These are phyloP conservation scores for Tulasnella sp. DNA, from an alignment of 768 basidiomycete species.

Conservation along the genomic window DNA sequence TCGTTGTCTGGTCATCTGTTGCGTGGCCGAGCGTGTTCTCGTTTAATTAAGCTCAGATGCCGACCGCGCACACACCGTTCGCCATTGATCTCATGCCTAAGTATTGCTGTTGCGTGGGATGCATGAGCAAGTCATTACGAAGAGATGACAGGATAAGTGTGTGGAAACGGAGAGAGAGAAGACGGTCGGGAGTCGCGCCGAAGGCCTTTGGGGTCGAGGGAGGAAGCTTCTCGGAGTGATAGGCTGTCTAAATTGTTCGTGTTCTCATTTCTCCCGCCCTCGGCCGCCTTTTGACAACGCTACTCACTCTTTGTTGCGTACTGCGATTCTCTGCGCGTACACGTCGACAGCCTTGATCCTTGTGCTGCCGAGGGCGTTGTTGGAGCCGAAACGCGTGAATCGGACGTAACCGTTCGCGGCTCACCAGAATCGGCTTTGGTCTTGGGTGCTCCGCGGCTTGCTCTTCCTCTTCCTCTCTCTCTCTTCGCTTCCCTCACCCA, in stretches of 20 bases:
- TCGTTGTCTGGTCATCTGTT: background rate
- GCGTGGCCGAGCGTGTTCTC: background rate
- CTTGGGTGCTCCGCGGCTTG: conserved; percentile 4
- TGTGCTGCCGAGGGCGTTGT: background rate
- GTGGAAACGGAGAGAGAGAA: background rate
- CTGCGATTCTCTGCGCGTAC: background rate
- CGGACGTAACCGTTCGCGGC: background rate
- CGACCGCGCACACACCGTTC: background rate
- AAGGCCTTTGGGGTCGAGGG: background rate
- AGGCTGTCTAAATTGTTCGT: background rate
- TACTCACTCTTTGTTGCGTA: background rate
- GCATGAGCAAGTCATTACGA: background rate
- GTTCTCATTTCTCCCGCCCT: background rate
- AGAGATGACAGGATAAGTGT: background rate
- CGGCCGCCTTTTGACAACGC: background rate
- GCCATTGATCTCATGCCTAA: too few species aligned
- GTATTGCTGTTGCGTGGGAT: too few species aligned
- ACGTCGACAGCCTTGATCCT: background rate
- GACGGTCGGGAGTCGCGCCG: background rate
- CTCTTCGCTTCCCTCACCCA: background rate
- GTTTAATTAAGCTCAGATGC: background rate
- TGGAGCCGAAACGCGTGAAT: background rate
- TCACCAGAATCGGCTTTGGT: background rate
- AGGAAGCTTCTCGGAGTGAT: background rate
- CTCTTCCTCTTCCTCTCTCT: background rate